Conservation (phyloP, 2,329 filamentous ascomycete species). For the Penicillium hesseltinei region DNA sequence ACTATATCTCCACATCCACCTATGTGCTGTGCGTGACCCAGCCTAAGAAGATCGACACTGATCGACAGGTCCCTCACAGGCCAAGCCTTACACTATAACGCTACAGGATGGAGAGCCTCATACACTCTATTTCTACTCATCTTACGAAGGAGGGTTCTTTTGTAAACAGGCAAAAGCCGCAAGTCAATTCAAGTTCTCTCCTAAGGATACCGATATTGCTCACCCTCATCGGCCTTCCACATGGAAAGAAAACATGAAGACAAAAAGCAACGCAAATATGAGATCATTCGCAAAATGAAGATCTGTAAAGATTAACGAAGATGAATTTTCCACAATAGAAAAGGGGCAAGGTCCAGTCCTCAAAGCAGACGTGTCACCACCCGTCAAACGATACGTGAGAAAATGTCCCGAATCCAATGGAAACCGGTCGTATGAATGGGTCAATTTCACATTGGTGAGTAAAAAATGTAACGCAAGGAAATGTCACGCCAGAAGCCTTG, state of each 20-base stretch:
- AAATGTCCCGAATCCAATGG: constrained; percentile 5
- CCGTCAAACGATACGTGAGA: constrained; percentile 10
- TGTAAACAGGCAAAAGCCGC: background rate
- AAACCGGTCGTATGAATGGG: constrained; percentile 3
- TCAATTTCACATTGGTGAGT: constrained; percentile 14
- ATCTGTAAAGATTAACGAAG: background rate
- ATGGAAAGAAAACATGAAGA: background rate
- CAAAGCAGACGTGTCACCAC: constrained; percentile 4
- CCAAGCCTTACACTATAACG: background rate
- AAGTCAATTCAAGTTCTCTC: constrained; percentile 2
- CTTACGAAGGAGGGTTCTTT: background rate
- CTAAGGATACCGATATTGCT: background rate
- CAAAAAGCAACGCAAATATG: background rate
- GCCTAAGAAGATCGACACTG: background rate
- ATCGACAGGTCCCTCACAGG: background rate
- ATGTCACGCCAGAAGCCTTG: background rate
- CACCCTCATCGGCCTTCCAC: background rate
- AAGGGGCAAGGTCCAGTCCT: background rate
- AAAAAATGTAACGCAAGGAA: constrained; percentile 8
- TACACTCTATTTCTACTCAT: background rate
- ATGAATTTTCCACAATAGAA: background rate
- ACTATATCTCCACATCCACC: background rate
- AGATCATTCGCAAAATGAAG: background rate
- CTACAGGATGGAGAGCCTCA: background rate
- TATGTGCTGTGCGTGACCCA: background rate